phyloP scores from a whole-genome alignment of 257 asterid genomes.

The Rauvolfia tetraphylla region DNA sequence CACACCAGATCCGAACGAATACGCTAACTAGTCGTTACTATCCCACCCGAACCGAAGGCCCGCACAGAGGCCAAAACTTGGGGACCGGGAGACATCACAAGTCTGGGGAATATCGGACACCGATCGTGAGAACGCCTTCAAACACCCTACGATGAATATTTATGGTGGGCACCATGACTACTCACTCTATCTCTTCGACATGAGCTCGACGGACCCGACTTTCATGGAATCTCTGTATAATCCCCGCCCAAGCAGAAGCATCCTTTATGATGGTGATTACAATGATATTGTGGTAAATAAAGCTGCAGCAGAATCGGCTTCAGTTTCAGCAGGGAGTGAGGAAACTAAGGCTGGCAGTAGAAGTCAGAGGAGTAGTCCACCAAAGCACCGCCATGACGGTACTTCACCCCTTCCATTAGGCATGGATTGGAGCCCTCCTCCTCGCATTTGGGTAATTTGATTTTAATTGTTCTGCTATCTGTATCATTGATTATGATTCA shows the following conservation, averaged over 20 bases:
- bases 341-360: neutral
- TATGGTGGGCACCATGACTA: conserved; percentile 37
- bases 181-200: conserved; percentile 41
- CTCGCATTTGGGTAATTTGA: conserved; percentile 54
- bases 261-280: neutral
- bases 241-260: conserved; percentile 18
- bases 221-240: conserved; percentile 44
- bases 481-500: neutral
- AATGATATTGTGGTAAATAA: neutral
- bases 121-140: too few species aligned
- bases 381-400: conserved; percentile 64
- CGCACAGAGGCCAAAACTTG: too few species aligned
- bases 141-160: conserved; percentile 36
- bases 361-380: conserved; percentile 26
- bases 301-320: neutral
- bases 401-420: conserved; percentile 81
- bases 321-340: conserved; percentile 22
- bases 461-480: neutral
- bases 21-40: too few species aligned
- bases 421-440: conserved; percentile 87
- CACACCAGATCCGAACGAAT: too few species aligned
- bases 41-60: too few species aligned
- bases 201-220: conserved; percentile 46
- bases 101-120: too few species aligned
- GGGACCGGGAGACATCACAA: too few species aligned